These are phyloP conservation scores for Hanseniaspora gamundiae DNA, from an alignment of 1,139 yeast species.

Conservation along the genomic window DNA sequence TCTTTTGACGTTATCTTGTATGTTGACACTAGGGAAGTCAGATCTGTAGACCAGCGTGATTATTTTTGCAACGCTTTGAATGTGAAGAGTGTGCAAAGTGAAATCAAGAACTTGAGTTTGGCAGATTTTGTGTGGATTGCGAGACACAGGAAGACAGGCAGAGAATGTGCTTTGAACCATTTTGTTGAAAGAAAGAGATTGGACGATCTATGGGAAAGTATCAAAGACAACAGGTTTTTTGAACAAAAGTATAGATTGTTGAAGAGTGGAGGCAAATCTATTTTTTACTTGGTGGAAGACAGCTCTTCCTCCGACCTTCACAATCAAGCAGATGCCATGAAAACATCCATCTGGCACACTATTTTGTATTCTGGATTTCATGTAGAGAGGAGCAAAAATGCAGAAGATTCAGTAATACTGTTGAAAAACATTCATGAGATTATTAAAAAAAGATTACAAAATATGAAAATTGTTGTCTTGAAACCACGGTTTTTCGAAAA, in stretches of 20 bases:
- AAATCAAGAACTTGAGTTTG: slow-evolving; percentile 49
- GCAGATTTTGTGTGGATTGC: slow-evolving; percentile 95
- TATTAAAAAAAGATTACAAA: slow-evolving; percentile 33
- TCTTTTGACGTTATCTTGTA: slow-evolving; percentile 47
- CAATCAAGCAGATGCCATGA: slow-evolving; percentile 50
- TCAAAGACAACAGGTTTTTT: slow-evolving; percentile 72
- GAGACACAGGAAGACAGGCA: slow-evolving; percentile 40
- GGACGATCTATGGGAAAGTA: slow-evolving; percentile 75
- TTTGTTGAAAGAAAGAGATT: slow-evolving; percentile 81
- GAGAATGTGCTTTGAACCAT: slow-evolving; percentile 61
- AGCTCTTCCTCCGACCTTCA: slow-evolving; percentile 34
- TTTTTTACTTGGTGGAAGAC: slow-evolving; percentile 79
- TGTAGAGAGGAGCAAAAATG: slow-evolving; percentile 52
- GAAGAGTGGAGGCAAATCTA: slow-evolving; percentile 53
- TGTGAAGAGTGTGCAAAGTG: slow-evolving; percentile 38
- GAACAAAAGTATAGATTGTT: slow-evolving; percentile 76
- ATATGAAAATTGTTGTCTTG: slow-evolving; percentile 3
- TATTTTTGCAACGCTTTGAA: slow-evolving; percentile 48
- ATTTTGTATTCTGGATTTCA: slow-evolving; percentile 57
- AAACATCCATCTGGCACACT: slow-evolving; percentile 66
- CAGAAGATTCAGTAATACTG: slow-evolving; percentile 60
- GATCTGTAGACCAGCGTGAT: slow-evolving; percentile 48
- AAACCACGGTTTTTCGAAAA: slow-evolving; percentile 23
- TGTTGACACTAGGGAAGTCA: slow-evolving; percentile 74
- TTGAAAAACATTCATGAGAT: slow-evolving; percentile 31